These are phyloP conservation scores for Coprinopsis cinerea DNA, from an alignment of 768 basidiomycete species.

Conservation along the genomic window DNA sequence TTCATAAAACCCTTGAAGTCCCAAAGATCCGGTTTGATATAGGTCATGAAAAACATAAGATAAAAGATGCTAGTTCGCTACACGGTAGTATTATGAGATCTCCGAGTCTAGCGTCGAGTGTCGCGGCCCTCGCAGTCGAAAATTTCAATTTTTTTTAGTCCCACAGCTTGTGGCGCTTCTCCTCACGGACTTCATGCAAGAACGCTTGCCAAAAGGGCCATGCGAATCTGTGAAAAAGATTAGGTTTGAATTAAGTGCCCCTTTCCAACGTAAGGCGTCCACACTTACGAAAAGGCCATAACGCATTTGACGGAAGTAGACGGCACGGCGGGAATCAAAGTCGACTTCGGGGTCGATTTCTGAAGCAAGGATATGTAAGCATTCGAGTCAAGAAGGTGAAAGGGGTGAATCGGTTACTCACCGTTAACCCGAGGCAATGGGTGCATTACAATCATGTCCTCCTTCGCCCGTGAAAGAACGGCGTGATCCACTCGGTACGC, in stretches of 20 bases:
- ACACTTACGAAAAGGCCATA: conserved; percentile 93
- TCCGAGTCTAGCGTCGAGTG: no score
- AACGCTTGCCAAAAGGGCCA: conserved; percentile 31
- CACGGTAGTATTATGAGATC: no score
- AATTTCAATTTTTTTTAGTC: no score
- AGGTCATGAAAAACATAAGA: no score
- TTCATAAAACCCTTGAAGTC: no score
- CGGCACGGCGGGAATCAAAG: conserved; percentile 88
- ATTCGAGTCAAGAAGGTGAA: neutral
- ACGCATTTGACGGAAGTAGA: conserved; percentile 98
- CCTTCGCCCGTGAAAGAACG: conserved; percentile 87
- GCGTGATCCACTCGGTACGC: conserved; percentile 93
- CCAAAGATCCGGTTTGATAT: no score
- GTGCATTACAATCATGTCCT: conserved; percentile 99
- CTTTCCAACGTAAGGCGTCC: neutral
- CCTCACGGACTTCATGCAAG: conserved; percentile 25
- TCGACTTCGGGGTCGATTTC: conserved; percentile 99
- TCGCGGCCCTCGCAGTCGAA: no score
- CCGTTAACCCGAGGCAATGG: conserved; percentile 93
- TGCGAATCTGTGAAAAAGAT: conserved; percentile 22
- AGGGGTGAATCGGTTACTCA: conserved; percentile 23
- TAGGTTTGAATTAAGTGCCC: neutral
- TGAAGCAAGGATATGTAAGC: conserved; percentile 22
- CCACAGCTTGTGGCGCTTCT: no score
- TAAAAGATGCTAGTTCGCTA: no score